phyloP scores from a whole-genome alignment of 441 rosid genomes.

The Aquilaria agallochum region DNA sequence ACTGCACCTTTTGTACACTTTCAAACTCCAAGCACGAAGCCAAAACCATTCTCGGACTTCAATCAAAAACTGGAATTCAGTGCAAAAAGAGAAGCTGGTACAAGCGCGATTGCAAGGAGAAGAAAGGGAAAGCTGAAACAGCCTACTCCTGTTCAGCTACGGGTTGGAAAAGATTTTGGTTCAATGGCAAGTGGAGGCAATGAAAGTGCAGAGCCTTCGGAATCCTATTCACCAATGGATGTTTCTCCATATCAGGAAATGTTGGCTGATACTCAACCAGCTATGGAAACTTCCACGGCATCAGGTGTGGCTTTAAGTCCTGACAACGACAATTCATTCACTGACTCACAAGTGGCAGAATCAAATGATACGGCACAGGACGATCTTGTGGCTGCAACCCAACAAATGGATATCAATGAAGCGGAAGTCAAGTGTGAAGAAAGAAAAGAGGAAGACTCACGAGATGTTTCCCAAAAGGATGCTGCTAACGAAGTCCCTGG shows the following conservation, averaged over 20 bases:
- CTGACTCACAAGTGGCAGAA: constrained; percentile 32
- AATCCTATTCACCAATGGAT: constrained; percentile 88
- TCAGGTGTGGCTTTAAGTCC: constrained; percentile 47
- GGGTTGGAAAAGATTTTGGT: constrained; percentile 48
- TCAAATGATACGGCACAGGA: constrained; percentile 42
- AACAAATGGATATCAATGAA: constrained; percentile 59
- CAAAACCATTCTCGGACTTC: constrained; percentile 35
- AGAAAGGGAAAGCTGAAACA: constrained; percentile 67
- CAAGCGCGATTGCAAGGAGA: constrained; percentile 47
- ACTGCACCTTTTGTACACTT: constrained; percentile 46
- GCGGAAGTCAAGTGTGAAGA: constrained; percentile 25
- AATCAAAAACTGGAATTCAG: constrained; percentile 52
- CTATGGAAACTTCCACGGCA: constrained; percentile 51
- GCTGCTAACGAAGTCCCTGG: constrained; percentile 36
- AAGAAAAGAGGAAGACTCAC: constrained; percentile 32
- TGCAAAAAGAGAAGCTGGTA: constrained; percentile 46
- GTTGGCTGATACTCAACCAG: constrained; percentile 28
- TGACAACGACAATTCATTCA: constrained; percentile 26
- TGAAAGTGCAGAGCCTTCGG: constrained; percentile 50
- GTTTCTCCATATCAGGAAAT: constrained; percentile 67
- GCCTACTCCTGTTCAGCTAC: constrained; percentile 42
- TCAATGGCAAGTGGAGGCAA: constrained; percentile 30
- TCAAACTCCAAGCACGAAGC: constrained; percentile 46
- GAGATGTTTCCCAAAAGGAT: constrained; percentile 22
- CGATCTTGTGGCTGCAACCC: constrained; percentile 56